Base-by-base conservation (phyloP, 306 rosid species). In the Luffa acutangula region DNA sequence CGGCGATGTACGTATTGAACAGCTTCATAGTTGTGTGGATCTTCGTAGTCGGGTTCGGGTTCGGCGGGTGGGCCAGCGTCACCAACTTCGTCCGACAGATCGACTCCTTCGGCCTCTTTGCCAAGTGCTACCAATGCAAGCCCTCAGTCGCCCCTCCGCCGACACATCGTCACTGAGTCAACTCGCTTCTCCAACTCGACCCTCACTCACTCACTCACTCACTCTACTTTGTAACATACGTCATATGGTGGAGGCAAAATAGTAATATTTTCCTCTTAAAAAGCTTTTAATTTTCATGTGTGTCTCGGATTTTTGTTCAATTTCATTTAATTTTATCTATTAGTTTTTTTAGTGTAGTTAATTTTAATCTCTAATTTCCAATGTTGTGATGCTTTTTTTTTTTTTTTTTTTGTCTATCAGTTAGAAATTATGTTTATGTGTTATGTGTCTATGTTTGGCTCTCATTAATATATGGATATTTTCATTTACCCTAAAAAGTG, bases 11-110 rank as follows among this genome's bases (percentile, higher is more conserved):
- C 69, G 89, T 89, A 7, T 0, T 93, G 6, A 93, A 96, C 84
- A 62, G 91, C 18, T 91, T 93, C 65, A 57, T 96, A 39, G 97
- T 93, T 66, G 84, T 84, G 56, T 96, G 99, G 99, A 88, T 91
- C 77, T 53, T 90, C 2, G 92, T 93, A 75, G 85, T 96, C 51
- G 99, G 99, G 37, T 96, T 96, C 57, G 99, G 98, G 84, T 93
- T 96, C 75, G 99, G 99, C 48, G 99, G 99, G 83, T 96, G 97
- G 97, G 99, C 99, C 57, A 96, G 99, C 83, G 25, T 96, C 88
- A 81, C 97, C 79, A 96, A 93, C 82, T 91, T 96, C 72, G 81
- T 96, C 7, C 84, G 42, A 75, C 99, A 96, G 82, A 88, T 96
- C 58, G 89, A 93, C 87, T 75, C 94, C 3, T 96, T 96, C 78